Conservation (phyloP, 139 green algal genomes). For the Micromonas commoda region DNA sequence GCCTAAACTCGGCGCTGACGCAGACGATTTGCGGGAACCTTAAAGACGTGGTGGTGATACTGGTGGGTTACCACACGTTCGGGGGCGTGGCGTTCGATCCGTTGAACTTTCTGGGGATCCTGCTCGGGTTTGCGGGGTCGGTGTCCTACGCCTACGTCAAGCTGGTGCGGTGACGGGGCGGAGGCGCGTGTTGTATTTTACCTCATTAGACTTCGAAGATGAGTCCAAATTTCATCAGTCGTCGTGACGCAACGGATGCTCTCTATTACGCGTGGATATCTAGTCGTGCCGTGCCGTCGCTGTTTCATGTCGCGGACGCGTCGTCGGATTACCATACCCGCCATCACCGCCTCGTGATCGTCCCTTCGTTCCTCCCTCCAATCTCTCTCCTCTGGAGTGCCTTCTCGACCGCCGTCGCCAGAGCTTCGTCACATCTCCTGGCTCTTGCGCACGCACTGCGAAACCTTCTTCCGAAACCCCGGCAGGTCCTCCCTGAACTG, state of each 20-base stretch:
- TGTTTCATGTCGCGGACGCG: neutral
- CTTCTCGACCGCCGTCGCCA: neutral
- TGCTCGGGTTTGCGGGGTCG: neutral
- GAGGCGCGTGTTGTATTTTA: too few relatives aligned
- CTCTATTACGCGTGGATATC: neutral
- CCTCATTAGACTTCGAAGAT: too few relatives aligned
- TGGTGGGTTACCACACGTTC: conserved; percentile 27
- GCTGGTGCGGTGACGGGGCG: neutral
- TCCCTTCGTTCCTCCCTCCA: neutral
- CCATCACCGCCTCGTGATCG: neutral
- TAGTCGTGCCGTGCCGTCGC: neutral
- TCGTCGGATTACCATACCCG: neutral
- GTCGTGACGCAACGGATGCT: neutral
- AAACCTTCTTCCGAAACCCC: conserved; percentile 84
- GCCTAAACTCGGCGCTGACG: conserved; percentile 38
- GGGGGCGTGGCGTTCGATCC: conserved; percentile 20
- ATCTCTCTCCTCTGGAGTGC: too few relatives aligned
- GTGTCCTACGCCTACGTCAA: conserved; percentile 6
- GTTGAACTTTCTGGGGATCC: conserved; percentile 13
- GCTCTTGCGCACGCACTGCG: conserved; percentile 75
- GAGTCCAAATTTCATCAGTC: too few relatives aligned
- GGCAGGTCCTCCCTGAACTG: conserved; percentile 68
- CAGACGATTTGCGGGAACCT: conserved; percentile 45
- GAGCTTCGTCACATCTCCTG: conserved; percentile 57
- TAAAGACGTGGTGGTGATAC: conserved; percentile 32